Evolutionary conservation across 805 yeast species (phyloP).

Genomic region (Candida glaebosa): DNA sequence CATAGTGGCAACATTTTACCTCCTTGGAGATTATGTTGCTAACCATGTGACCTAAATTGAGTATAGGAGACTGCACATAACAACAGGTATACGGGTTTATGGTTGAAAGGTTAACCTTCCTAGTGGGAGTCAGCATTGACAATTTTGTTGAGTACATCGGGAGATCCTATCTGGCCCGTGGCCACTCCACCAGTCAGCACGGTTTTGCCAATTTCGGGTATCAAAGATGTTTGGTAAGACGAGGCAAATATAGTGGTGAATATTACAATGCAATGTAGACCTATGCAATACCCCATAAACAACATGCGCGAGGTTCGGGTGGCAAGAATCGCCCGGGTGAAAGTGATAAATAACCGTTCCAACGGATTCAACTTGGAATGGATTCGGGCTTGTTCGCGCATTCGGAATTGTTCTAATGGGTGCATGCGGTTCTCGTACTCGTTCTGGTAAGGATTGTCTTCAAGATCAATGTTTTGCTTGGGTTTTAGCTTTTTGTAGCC

Average conservation of each 20-base stretch:
- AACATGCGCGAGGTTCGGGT: conserved; percentile 68
- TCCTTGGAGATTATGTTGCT: neutral
- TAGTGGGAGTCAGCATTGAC: neutral
- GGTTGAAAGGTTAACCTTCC: neutral
- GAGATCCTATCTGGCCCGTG: conserved; percentile 11
- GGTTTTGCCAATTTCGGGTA: conserved; percentile 45
- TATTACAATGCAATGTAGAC: conserved; percentile 73
- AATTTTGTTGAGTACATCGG: conserved; percentile 7
- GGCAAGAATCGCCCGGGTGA: conserved; percentile 72
- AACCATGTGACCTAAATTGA: neutral
- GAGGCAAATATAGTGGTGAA: conserved; percentile 55
- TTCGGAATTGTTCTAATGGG: conserved; percentile 79
- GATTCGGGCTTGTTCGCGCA: conserved; percentile 72
- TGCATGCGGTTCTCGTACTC: conserved; percentile 75
- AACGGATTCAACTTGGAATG: conserved; percentile 68
- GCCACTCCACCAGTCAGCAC: conserved; percentile 41
- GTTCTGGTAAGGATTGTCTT: conserved; percentile 53
- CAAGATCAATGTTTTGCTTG: conserved; percentile 44
- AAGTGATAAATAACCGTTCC: conserved; percentile 71
- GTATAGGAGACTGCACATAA: neutral
- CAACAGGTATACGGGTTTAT: neutral
- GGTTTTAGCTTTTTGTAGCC: conserved; percentile 24
- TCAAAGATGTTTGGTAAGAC: conserved; percentile 40
- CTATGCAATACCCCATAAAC: conserved; percentile 69
- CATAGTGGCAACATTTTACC: conserved; percentile 1